A percentile compares a stretch with the other conserved stretches of the same genome.
Evolutionary conservation across 164 flowering plant species (phyloP).

Genomic region (Nymphaea thermarum): DNA sequence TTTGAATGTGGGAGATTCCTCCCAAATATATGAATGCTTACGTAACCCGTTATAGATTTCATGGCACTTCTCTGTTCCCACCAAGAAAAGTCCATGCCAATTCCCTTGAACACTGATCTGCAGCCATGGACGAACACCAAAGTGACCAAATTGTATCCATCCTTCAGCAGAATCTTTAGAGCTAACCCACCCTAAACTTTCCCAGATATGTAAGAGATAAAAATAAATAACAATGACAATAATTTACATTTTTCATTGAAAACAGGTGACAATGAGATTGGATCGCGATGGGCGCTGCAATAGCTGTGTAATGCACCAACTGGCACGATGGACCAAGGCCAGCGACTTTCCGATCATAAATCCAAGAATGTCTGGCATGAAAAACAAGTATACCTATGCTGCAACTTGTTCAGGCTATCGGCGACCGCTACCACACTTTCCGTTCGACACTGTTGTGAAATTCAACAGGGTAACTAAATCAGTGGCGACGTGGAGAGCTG

Average conservation of each 20-base stretch:
- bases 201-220: no score
- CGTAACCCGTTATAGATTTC: no score
- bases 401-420: conserved; percentile 61
- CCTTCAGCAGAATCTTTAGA: no score
- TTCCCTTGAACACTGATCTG: no score
- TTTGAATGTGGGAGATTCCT: no score
- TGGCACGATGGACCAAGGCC: conserved; percentile 43
- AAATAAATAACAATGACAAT: neutral
- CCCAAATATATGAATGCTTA: no score
- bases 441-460: conserved; percentile 69
- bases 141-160: no score
- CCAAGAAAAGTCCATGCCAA: no score
- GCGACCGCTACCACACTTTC: conserved; percentile 60
- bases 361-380: conserved; percentile 36
- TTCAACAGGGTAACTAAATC: conserved; percentile 22
- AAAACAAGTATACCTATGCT: conserved; percentile 43
- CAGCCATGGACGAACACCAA: no score
- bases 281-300: conserved; percentile 23
- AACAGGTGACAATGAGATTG: conserved; percentile 48
- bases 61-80: no score
- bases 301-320: conserved; percentile 35
- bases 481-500: conserved; percentile 40
- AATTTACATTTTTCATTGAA: neutral
- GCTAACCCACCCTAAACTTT: no score
- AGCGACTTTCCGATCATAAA: conserved; percentile 77